phyloP scores from a whole-genome alignment of 257 asterid genomes.

The Coffea canephora region DNA sequence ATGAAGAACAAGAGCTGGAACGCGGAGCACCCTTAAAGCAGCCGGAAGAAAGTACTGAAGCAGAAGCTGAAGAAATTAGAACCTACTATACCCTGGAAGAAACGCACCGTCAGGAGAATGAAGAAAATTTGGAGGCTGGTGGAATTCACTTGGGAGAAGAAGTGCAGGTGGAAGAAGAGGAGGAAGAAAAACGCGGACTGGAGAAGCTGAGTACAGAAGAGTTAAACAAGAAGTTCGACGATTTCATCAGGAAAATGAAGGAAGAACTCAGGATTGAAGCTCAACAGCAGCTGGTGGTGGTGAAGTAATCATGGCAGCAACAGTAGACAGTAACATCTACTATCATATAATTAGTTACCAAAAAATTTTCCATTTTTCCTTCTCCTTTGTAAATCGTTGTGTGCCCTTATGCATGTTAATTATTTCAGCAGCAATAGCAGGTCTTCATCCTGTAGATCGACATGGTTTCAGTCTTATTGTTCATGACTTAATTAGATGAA shows the following conservation, averaged over 20 bases:
- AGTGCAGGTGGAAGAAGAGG: conserved; percentile 11
- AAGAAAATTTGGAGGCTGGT: neutral
- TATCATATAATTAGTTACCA: no score
- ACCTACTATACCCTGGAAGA: neutral
- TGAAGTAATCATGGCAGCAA: conserved; percentile 7
- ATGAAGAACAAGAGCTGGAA: neutral
- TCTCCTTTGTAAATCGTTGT: neutral
- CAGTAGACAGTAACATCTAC: neutral
- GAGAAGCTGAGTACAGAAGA: conserved; percentile 34
- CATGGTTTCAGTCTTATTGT: no score
- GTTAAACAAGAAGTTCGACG: conserved; percentile 40
- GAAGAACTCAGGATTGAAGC: conserved; percentile 37
- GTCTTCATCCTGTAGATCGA: no score
- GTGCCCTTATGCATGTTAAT: neutral
- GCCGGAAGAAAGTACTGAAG: neutral
- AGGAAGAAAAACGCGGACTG: neutral
- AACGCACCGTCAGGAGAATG: neutral
- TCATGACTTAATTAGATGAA: no score
- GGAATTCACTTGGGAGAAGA: neutral
- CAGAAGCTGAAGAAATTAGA: neutral
- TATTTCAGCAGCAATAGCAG: neutral
- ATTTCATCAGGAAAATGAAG: conserved; percentile 40
- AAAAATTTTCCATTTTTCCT: no score
- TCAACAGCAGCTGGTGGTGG: conserved; percentile 26
- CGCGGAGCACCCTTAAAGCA: neutral